These are phyloP conservation scores for Pleurotus djamor DNA, from an alignment of 768 basidiomycete species.

Conservation along the genomic window DNA sequence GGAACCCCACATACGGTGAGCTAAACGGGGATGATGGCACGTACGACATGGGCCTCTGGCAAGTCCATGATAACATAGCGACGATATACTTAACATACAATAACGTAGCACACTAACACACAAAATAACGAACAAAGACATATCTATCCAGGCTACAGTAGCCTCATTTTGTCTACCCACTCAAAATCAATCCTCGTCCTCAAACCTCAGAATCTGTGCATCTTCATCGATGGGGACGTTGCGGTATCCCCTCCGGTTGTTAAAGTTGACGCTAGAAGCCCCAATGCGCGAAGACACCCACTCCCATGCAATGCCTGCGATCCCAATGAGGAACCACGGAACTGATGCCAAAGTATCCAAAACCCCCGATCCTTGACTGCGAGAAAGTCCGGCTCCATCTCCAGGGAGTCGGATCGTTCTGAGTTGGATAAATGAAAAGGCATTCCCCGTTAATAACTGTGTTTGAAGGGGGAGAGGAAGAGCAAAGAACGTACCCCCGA, in stretches of 20 bases:
- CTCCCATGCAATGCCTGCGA: constrained; percentile 72
- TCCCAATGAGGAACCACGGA: constrained; percentile 86
- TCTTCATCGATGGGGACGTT: constrained; percentile 84
- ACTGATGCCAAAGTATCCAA: constrained; percentile 81
- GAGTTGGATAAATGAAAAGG: constrained; percentile 6
- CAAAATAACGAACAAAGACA: neutral
- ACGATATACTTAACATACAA: neutral
- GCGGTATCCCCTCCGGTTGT: constrained; percentile 65
- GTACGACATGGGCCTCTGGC: neutral
- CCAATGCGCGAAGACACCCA: constrained; percentile 53
- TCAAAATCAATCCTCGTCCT: constrained; percentile 59
- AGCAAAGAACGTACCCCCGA: constrained; percentile 57
- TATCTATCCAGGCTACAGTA: neutral
- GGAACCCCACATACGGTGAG: neutral
- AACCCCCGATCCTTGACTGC: constrained; percentile 33
- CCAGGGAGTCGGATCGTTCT: constrained; percentile 82
- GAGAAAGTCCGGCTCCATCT: constrained; percentile 32
- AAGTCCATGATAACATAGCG: neutral
- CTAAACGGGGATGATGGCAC: neutral
- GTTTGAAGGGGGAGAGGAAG: neutral
- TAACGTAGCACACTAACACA: neutral
- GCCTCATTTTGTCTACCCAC: neutral
- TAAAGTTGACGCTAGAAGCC: constrained; percentile 30
- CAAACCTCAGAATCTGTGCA: constrained; percentile 82
- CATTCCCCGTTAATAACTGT: constrained; percentile 7